Evolutionary conservation across 2,329 filamentous ascomycete species (phyloP), one percentile per base, ranked within the genome.

Genomic region (Phaeosphaeria sp.): DNA sequence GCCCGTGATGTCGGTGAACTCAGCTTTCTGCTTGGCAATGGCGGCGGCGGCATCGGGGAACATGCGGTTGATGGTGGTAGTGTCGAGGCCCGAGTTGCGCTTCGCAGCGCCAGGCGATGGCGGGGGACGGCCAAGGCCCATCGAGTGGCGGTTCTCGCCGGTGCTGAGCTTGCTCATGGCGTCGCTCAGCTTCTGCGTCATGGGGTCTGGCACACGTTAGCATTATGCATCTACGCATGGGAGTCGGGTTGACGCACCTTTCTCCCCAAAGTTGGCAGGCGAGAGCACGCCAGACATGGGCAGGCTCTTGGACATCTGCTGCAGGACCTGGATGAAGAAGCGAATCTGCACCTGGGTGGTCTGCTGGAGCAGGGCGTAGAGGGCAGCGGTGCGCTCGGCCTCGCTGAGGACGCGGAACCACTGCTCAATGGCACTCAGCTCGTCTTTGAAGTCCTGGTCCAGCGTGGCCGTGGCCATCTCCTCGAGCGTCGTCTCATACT

Each of bases 401-500:
- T 98, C 95, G 74, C 94, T 98, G 64, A 99, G 83, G 53, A 99
- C 95, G 62, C 93, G 90, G 79, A 99, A 99, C 95, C 95, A 99
- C 83, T 99, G 95, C 81, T 99, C 95, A 74, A 99, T 99, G 67
- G 95, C 95, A 76, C 93, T 97, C 60, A 99, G 86, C 79, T 99
- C 95, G 79, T 98, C 95, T 82, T 99, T 99, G 84, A 99, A 99
- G 76, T 99, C 95, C 82, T 99, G 95, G 76, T 99, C 95, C 54
- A 98, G 83, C n/a, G 95, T 98, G 25, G 95, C 95, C 30, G 94
- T 93, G 44, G 95, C 95, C 95, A 99, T 99, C 77, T 99, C 95
- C 79, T 98, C 95, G 72, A 99, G 80, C 1, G 95, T 99, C n/a
- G 89, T 96, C 83, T 99, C 95, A 73, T 97, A 97, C 78, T 98